Evolutionary conservation across 2,329 filamentous ascomycete genomes (phyloP).

Genomic region (Colletotrichum cordylinicola): DNA sequence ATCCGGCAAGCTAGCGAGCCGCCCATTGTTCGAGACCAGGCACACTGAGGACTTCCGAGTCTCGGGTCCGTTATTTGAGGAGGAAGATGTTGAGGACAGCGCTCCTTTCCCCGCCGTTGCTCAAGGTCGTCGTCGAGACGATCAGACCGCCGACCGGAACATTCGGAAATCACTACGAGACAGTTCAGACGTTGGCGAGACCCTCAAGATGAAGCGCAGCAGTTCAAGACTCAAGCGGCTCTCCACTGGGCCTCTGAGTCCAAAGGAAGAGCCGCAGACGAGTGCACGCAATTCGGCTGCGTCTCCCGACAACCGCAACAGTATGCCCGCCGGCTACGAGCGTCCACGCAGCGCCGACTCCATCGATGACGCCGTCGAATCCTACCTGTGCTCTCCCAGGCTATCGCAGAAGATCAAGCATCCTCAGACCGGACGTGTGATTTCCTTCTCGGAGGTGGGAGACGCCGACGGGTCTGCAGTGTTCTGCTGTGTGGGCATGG

Average conservation of each 20-base stretch:
- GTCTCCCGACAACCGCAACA: constrained; percentile 31
- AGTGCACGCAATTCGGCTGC: constrained; percentile 14
- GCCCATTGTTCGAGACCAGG: constrained; percentile 23
- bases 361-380: constrained; percentile 85
- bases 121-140: constrained; percentile 60
- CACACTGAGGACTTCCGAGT: constrained; percentile 8
- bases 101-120: constrained; percentile 74
- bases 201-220: constrained; percentile 55
- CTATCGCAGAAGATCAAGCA: constrained; percentile 88
- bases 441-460: constrained; percentile 96
- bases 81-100: constrained; percentile 59
- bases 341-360: constrained; percentile 83
- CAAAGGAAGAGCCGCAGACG: constrained; percentile 35
- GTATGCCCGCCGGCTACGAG: constrained; percentile 64
- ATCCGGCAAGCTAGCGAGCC: constrained; percentile 5
- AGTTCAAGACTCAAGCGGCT: constrained; percentile 64
- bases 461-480: constrained; percentile 91
- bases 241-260: constrained; percentile 52
- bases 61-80: constrained; percentile 11
- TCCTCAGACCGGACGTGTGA: constrained; percentile 83
- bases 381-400: constrained; percentile 82
- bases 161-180: constrained; percentile 53
- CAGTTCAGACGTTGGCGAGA: constrained; percentile 53
- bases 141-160: constrained; percentile 52
- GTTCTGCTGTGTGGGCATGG: constrained; percentile 98